Evolutionary conservation across 768 basidiomycete species (phyloP), one percentile per base, ranked within the genome.

Genomic region (Podaxis sp.): DNA sequence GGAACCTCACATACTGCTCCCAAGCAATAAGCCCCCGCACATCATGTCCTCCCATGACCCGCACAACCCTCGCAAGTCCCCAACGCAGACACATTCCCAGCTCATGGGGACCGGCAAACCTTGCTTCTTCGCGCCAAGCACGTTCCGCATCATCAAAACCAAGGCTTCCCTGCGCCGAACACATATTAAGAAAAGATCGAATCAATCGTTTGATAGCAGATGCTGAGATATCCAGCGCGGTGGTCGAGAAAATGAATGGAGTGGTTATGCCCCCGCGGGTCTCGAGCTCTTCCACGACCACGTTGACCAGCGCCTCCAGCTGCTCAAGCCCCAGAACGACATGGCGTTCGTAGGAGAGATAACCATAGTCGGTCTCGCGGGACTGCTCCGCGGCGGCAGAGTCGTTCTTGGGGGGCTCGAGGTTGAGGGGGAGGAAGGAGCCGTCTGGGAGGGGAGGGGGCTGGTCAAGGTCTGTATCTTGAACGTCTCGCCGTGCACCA

Each of bases 11-110:
- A 73, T 99, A 99, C 38, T 82, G 80, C 4, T 95, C 92, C 89
- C 92, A 95, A 65, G 88, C 84, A 46, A 99, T 71, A 30, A 98
- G 76, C 4, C 97, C 97, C 13, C 93, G 84, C n/a, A 89, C 84
- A 51, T 90, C 88, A 65, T 86, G 80, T 1, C 88, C 89, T 36
- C 82, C 84, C 17, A 86, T 82, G 3, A 90, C 82, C 52, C 93
- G 76, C 39, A 93, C 83, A 52, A 93, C 85, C 26, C 95, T 79
- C 2, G 88, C 90, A 4, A 99, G 82, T 36, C 89, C 93, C 97
- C 97, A 99, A 24, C 96, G 87, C 36, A 99, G 79, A 68, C 90
- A 86, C 89, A 96, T 95, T 4, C 90, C 95, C 13, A 99, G 79
- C 69, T 97, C 93, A 64, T 96, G 89, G 11, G 93, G 89, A 4